Evolutionary conservation across 2,329 filamentous ascomycete genomes (phyloP).

Genomic region (Sporothrix euskadiensis): DNA sequence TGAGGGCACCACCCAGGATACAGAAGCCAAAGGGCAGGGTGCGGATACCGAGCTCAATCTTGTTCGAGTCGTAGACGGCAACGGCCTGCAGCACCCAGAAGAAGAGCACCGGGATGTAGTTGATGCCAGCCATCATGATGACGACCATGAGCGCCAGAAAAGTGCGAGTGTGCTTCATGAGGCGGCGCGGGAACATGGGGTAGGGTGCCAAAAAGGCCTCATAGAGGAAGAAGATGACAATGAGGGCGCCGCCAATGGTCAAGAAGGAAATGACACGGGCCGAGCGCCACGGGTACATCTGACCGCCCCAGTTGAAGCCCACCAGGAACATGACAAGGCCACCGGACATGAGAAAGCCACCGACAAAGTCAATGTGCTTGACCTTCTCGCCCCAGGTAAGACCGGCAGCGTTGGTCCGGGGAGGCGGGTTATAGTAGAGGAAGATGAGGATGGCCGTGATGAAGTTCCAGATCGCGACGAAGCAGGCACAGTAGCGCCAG

Average conservation of each 20-base stretch:
- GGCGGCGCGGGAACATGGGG: constrained; percentile 12
- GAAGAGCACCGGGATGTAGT: constrained; percentile 21
- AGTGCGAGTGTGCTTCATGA: constrained; percentile 10
- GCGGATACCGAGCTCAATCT: constrained; percentile 8
- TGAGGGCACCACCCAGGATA: constrained; percentile 10
- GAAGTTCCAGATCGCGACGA: constrained; percentile 15
- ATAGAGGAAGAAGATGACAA: constrained; percentile 3
- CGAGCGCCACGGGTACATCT: constrained; percentile 22
- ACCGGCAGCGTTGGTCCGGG: constrained; percentile 5
- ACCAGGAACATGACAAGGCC: constrained; percentile 26
- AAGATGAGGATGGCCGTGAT: constrained; percentile 13
- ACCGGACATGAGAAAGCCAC: constrained; percentile 22
- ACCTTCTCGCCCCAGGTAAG: constrained; percentile 6
- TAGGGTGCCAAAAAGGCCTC: constrained; percentile 10
- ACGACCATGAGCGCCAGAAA: constrained; percentile 19
- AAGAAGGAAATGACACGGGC: constrained; percentile 23
- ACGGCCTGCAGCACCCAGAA: constrained; percentile 22
- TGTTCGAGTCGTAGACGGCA: constrained; percentile 6
- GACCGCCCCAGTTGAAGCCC: constrained; percentile 28
- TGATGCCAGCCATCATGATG: constrained; percentile 21
- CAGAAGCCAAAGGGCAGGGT: constrained; percentile 19
- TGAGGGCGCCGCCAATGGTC: constrained; percentile 6
- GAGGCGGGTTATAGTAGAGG: constrained; percentile 19
- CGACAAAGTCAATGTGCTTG: constrained; percentile 25
- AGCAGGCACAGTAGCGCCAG: constrained; percentile 13